phyloP scores from a whole-genome alignment of 2,329 filamentous ascomycete genomes.

The Talaromyces islandicus region DNA sequence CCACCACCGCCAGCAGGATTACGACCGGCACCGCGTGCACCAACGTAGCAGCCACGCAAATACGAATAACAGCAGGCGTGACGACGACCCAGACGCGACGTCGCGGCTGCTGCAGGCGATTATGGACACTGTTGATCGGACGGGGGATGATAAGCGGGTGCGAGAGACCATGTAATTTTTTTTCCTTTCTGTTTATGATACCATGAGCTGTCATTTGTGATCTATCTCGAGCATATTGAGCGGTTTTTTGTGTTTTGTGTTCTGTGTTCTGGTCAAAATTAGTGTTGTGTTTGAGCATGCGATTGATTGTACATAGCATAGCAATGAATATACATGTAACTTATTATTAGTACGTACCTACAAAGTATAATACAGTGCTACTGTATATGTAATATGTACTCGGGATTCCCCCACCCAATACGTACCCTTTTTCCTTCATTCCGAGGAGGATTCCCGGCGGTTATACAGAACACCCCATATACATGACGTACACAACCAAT shows the following conservation, averaged over 20 bases:
- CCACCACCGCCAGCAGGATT: slow-evolving; percentile 16
- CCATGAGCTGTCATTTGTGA: not conserved
- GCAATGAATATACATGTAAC: not conserved
- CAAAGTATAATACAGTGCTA: no score
- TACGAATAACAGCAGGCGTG: not conserved
- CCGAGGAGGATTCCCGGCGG: not conserved
- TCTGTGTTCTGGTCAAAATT: not conserved
- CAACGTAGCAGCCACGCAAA: not conserved
- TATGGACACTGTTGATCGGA: slow-evolving; percentile 30
- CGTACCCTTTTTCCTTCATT: no score
- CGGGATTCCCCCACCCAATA: not conserved
- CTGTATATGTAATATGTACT: not conserved
- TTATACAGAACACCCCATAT: not conserved
- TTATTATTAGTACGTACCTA: not conserved
- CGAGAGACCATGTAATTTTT: not conserved
- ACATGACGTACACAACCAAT: not conserved
- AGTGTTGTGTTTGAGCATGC: not conserved
- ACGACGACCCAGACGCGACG: slow-evolving; percentile 27
- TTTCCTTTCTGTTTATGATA: not conserved
- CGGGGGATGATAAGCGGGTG: not conserved
- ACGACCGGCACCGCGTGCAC: slow-evolving; percentile 6
- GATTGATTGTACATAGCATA: not conserved
- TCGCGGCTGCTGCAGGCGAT: slow-evolving; percentile 38
- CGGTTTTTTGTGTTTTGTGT: no score
- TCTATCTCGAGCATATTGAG: not conserved